Conservation (phyloP, 768 basidiomycete species). For the Coprinellus micaceus region DNA sequence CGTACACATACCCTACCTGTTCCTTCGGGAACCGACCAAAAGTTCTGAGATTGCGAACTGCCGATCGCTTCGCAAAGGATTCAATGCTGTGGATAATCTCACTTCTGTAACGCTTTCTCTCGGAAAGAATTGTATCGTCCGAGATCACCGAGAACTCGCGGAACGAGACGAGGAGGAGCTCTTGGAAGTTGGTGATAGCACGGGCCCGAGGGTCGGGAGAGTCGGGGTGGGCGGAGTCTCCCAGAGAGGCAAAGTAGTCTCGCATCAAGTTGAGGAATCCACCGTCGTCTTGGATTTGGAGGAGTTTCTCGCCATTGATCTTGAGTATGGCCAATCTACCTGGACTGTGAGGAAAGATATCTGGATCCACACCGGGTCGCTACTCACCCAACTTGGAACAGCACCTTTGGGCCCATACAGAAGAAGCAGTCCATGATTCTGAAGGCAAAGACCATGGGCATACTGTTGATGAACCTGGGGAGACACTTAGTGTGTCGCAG, state of each 20-base stretch:
- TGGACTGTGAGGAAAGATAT: constrained; percentile 36
- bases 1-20: constrained; percentile 86
- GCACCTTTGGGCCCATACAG: constrained; percentile 97
- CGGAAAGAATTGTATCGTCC: constrained; percentile 86
- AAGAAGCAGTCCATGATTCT: constrained; percentile 97
- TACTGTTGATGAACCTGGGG: constrained; percentile 79
- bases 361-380: too few relatives aligned
- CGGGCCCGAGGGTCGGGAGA: constrained; percentile 85
- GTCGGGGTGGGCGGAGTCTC: constrained; percentile 89
- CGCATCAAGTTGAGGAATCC: constrained; percentile 96
- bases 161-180: constrained; percentile 94
- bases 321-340: constrained; percentile 86
- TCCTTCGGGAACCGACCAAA: constrained; percentile 84
- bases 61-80: constrained; percentile 87
- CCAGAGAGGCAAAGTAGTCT: constrained; percentile 89
- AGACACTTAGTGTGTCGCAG: neutral
- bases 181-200: constrained; percentile 96
- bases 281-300: constrained; percentile 95
- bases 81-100: constrained; percentile 94
- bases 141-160: constrained; percentile 96
- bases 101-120: constrained; percentile 79
- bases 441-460: constrained; percentile 98
- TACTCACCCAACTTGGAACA: constrained; percentile 96
- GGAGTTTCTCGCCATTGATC: constrained; percentile 90
- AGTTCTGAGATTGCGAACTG: constrained; percentile 80